These are phyloP conservation scores for Hypoxylon fragiforme DNA, from an alignment of 495 filamentous ascomycete species.

Conservation along the genomic window DNA sequence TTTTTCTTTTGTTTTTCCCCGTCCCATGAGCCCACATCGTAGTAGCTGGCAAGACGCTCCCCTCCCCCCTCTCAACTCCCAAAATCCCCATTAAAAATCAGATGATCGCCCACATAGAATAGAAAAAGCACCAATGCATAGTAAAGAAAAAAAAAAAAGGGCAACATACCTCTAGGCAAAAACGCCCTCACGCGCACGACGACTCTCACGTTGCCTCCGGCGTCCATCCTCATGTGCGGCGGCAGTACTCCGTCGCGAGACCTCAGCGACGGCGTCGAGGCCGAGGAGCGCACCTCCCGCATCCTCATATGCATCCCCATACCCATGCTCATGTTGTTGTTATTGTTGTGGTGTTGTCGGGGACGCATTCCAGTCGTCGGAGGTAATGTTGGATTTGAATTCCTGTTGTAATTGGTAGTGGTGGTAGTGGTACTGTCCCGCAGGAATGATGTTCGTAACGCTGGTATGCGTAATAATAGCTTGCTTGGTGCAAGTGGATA, in stretches of 20 bases:
- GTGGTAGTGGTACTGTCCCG: no score
- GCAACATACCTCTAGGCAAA: constrained; percentile 74
- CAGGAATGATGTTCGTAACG: no score
- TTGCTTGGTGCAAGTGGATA: no score
- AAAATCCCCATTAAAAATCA: no score
- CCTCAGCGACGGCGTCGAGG: constrained; percentile 71
- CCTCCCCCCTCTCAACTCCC: no score
- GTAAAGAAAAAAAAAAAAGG: constrained; percentile 5
- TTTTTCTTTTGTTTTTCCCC: no score
- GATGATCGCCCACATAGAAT: no score
- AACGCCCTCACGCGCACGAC: constrained; percentile 92
- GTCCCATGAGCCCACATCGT: no score
- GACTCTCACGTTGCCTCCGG: constrained; percentile 88
- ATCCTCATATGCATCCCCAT: constrained; percentile 27
- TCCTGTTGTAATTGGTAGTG: not conserved
- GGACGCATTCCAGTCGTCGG: constrained; percentile 45
- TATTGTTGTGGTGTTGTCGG: constrained; percentile 29
- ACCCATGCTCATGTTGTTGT: not conserved
- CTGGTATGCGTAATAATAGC: no score
- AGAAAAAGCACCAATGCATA: not conserved
- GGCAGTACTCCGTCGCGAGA: constrained; percentile 66
- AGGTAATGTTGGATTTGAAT: not conserved
- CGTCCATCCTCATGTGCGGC: constrained; percentile 51
- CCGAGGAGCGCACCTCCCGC: constrained; percentile 56
- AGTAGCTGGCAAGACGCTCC: no score